Percentiles rank a stretch among this genome's conserved stretches.
These are phyloP conservation scores for Prunus mume DNA, from an alignment of 306 rosid genomes.

Conservation along the genomic window DNA sequence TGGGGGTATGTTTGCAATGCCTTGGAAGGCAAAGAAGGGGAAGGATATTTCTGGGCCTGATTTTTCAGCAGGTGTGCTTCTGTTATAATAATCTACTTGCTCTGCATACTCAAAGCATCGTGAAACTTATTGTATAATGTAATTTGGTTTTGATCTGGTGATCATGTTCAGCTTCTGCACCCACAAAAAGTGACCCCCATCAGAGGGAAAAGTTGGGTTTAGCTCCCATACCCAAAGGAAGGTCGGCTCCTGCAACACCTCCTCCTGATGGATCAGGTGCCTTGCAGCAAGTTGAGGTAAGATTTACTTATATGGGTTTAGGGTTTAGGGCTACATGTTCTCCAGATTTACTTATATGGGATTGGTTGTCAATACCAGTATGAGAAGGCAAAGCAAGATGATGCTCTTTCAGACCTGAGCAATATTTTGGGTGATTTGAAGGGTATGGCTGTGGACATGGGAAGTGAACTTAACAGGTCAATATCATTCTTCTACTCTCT, in stretches of 20 bases:
- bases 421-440: conserved; percentile 89
- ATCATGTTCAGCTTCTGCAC: conserved; percentile 1
- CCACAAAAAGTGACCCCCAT: conserved; percentile 38
- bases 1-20: conserved; percentile 88
- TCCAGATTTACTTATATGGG: conserved; percentile 3
- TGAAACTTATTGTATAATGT: background rate
- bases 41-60: conserved; percentile 67
- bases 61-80: conserved; percentile 61
- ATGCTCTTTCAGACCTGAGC: conserved; percentile 75
- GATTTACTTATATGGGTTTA: conserved; percentile 15
- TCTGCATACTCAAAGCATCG: background rate
- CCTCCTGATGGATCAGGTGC: conserved; percentile 47
- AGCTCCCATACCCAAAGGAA: conserved; percentile 53
- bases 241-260: conserved; percentile 50
- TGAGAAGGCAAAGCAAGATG: conserved; percentile 89
- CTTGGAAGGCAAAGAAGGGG: conserved; percentile 88
- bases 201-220: conserved; percentile 68
- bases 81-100: conserved; percentile 2
- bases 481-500: background rate
- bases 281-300: conserved; percentile 74
- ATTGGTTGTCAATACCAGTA: conserved; percentile 29
- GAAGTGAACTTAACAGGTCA: conserved; percentile 78
- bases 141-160: background rate
- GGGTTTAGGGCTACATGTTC: conserved; percentile 13
- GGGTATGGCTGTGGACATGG: conserved; percentile 86